These are phyloP conservation scores for Cladorrhinum sp. DNA, from an alignment of 2,329 filamentous ascomycete species.

Conservation along the genomic window DNA sequence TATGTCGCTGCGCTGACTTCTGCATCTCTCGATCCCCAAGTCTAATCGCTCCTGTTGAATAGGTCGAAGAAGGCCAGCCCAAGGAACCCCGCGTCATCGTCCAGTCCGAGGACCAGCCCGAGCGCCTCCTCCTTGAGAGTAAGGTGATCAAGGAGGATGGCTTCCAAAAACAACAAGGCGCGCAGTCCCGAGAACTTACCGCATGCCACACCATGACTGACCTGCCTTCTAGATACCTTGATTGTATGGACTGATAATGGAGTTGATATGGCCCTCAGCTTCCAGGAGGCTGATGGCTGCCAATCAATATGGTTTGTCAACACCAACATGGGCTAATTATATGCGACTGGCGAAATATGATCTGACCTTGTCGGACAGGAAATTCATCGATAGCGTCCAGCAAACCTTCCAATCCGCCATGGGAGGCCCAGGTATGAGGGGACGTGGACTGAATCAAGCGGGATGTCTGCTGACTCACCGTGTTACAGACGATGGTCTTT, in stretches of 20 bases:
- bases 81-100: constrained; percentile 88
- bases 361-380: constrained; percentile 54
- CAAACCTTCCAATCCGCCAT: constrained; percentile 63
- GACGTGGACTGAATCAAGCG: neutral
- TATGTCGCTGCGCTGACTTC: constrained; percentile 48
- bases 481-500: constrained; percentile 72
- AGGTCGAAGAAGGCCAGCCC: constrained; percentile 57
- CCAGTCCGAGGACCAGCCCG: constrained; percentile 87
- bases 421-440: constrained; percentile 59
- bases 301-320: constrained; percentile 74
- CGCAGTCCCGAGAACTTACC: constrained; percentile 26
- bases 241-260: constrained; percentile 98
- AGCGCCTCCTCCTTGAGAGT: constrained; percentile 80
- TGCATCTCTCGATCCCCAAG: neutral
- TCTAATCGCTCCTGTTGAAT: constrained; percentile 12
- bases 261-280: constrained; percentile 95
- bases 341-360: neutral
- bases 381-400: constrained; percentile 86
- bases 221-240: constrained; percentile 68
- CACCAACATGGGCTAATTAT: neutral
- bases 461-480: constrained; percentile 27
- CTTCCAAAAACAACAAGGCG: constrained; percentile 97
- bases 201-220: constrained; percentile 20
- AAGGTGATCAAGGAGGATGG: constrained; percentile 90
- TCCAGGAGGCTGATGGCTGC: constrained; percentile 95